Conservation (phyloP, 495 filamentous ascomycete genomes). For the Lepidopterella palustris region DNA sequence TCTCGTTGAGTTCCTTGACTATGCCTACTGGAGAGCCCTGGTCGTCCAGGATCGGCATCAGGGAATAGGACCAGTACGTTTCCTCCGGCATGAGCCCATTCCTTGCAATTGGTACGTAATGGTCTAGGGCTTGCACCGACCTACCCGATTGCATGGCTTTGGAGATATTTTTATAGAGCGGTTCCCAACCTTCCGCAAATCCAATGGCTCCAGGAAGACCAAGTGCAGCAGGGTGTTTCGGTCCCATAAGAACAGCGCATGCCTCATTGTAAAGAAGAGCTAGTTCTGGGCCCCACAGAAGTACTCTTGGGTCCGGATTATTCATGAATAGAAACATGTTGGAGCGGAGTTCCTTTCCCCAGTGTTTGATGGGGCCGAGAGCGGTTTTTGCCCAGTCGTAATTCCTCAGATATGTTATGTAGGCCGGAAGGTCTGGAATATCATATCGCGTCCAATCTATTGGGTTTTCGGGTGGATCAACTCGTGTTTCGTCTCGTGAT, state of each 20-base stretch:
- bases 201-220: constrained; percentile 1
- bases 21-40: constrained; percentile 4
- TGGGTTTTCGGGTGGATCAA: not conserved
- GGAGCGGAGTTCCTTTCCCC: constrained; percentile 2
- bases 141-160: constrained; percentile 1
- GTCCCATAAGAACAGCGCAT: not conserved
- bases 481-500: not conserved
- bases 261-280: constrained; percentile 13
- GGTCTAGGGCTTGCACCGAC: not conserved
- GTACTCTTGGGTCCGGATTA: constrained; percentile 1
- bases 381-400: constrained; percentile 12
- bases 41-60: constrained; percentile 8
- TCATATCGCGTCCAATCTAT: constrained; percentile 10
- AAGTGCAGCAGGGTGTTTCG: constrained; percentile 6
- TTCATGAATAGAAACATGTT: constrained; percentile 9
- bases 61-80: constrained; percentile 11
- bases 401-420: constrained; percentile 2
- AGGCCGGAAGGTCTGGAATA: not conserved
- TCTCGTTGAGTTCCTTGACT: constrained; percentile 7
- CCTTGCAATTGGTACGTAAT: constrained; percentile 7
- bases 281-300: constrained; percentile 10
- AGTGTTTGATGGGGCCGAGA: constrained; percentile 11
- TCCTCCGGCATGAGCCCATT: constrained; percentile 11
- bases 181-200: constrained; percentile 3
- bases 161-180: not conserved